These are phyloP conservation scores for Styphnolobium japonicum DNA, from an alignment of 306 rosid species.

Conservation along the genomic window DNA sequence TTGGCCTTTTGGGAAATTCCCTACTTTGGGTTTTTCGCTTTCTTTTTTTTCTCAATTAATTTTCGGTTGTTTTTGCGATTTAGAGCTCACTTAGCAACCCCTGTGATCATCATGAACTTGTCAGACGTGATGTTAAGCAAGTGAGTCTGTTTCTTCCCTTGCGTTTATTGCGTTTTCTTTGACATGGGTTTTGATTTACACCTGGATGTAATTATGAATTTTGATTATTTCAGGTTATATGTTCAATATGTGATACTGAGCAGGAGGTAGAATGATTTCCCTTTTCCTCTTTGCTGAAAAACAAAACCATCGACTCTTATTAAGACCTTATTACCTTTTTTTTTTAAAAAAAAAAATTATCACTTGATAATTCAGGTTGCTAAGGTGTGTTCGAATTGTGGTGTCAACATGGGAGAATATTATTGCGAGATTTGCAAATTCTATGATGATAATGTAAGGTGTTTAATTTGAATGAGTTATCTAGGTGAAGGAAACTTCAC, in stretches of 20 bases:
- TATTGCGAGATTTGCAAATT: conserved; percentile 70
- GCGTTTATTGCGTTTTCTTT: not conserved
- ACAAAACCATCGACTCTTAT: not conserved
- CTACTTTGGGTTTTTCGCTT: not conserved
- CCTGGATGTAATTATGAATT: not conserved
- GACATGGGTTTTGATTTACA: not conserved
- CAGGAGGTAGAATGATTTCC: conserved; percentile 35
- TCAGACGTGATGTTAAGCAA: conserved; percentile 59
- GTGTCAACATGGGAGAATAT: conserved; percentile 73
- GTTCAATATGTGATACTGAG: conserved; percentile 62
- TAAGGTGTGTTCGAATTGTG: conserved; percentile 56
- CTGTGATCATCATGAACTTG: conserved; percentile 53
- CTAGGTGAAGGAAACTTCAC: not conserved
- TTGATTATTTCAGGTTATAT: conserved; percentile 51
- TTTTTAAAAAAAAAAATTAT: not conserved
- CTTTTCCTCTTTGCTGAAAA: not conserved
- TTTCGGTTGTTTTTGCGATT: not conserved
- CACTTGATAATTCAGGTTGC: conserved; percentile 43
- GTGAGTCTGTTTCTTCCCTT: conserved; percentile 23
- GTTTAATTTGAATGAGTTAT: not conserved
- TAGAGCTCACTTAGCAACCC: conserved; percentile 56
- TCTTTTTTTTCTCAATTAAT: not conserved
- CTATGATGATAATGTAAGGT: conserved; percentile 56
- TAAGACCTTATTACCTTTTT: not conserved
- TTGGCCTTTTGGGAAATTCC: no score